Evolutionary conservation across 75 land plant species (phyloP).

Genomic region (Cryptomeria japonica): DNA sequence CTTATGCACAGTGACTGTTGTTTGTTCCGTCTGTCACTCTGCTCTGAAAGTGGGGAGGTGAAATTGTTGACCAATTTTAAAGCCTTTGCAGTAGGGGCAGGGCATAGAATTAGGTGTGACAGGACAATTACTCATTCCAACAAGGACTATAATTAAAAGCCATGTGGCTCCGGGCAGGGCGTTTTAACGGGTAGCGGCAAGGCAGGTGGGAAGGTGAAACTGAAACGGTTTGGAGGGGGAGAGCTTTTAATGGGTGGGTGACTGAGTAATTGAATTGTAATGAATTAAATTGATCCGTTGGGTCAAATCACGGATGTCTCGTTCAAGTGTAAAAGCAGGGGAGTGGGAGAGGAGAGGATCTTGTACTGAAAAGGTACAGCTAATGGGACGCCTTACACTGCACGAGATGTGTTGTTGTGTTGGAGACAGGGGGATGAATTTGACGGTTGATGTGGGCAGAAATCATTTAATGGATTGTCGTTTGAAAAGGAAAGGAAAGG

Average conservation of each 20-base stretch:
- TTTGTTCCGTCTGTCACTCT: no score
- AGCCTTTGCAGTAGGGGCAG: not conserved
- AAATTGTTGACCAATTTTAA: not conserved
- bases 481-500: no score
- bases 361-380: constrained; percentile 13
- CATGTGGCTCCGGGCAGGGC: not conserved
- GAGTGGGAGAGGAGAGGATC: not conserved
- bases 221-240: not conserved
- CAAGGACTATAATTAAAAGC: not conserved
- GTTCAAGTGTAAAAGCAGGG: not conserved
- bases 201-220: not conserved
- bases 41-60: not conserved
- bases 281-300: not conserved
- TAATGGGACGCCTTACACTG: constrained; percentile 10
- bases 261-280: not conserved
- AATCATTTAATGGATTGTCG: no score
- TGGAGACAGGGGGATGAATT: no score
- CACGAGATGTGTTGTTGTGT: constrained; percentile 8
- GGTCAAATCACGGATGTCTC: constrained; percentile 14
- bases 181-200: no score
- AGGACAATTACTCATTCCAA: not conserved
- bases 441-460: no score
- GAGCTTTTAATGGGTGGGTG: not conserved
- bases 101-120: not conserved
- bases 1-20: no score